Conservation (phyloP, 2,329 filamentous ascomycete species). For the Colletotrichum spaethianum region DNA sequence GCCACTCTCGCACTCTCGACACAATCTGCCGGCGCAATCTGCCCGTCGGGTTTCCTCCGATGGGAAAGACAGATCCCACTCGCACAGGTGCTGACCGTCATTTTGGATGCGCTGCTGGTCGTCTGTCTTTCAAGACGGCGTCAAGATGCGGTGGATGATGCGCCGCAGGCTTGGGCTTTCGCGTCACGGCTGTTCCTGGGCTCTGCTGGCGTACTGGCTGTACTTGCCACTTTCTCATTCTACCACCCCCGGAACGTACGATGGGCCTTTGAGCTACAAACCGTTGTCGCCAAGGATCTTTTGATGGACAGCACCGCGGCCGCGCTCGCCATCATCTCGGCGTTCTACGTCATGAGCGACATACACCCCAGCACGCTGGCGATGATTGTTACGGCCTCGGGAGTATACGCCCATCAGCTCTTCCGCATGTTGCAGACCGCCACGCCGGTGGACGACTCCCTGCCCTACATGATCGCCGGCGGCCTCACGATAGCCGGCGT, state of each 20-base stretch:
- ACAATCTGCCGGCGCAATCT: conserved; percentile 48
- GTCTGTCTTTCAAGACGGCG: conserved; percentile 46
- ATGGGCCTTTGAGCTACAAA: conserved; percentile 50
- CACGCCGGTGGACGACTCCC: conserved; percentile 19
- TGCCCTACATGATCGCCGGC: conserved; percentile 20
- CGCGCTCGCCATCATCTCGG: conserved; percentile 45
- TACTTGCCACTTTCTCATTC: conserved; percentile 48
- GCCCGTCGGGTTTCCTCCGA: conserved; percentile 44
- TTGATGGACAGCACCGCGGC: conserved; percentile 48
- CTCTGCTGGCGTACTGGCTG: conserved; percentile 44
- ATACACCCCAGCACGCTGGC: conserved; percentile 48
- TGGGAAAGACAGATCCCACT: conserved; percentile 49
- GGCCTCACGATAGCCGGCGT: conserved; percentile 30
- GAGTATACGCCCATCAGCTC: conserved; percentile 45
- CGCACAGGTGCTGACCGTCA: conserved; percentile 47
- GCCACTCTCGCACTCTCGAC: conserved; percentile 47
- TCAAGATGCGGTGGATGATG: conserved; percentile 45
- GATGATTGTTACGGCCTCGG: conserved; percentile 44
- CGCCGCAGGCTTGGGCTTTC: conserved; percentile 43
- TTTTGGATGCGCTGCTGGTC: conserved; percentile 51
- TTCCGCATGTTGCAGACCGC: conserved; percentile 23
- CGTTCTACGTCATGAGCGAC: conserved; percentile 46
- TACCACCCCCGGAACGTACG: conserved; percentile 47
- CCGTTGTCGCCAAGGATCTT: conserved; percentile 49
- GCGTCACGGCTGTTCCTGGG: conserved; percentile 45